Base-by-base conservation (phyloP, 768 basidiomycete species). In the Pisolithus tinctorius region DNA sequence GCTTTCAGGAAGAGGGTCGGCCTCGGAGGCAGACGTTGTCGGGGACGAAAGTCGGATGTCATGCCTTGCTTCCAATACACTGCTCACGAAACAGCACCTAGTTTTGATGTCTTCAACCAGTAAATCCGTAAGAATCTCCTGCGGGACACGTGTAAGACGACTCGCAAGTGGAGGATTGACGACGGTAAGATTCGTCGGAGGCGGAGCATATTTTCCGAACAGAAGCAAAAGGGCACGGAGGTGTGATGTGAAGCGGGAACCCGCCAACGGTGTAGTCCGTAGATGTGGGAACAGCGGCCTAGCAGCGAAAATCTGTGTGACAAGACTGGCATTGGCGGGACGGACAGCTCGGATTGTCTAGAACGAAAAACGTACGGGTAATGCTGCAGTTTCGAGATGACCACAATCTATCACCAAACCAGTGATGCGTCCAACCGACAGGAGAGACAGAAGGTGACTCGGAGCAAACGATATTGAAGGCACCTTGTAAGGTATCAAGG, bases 371-470 rank as follows among this genome's bases (percentile, higher is more conserved):
- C 88, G 49, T 59, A 95, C 95, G 0, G 96, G 93, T 20, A 97
- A 75, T 4, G 83, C 82, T 4, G 84, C 86, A 0, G 93, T 89
- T 66, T 98, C 96, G 4, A 95, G 76, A 64, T 95, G 85, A 1
- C 96, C 96, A 57, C 84, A 86, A 63, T 99, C 96, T 2, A 98
- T 71, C 1, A 98, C 95, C 13, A 99, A 79, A 6, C 95, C 96
- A 1, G 93, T 94, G 57, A 93, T 87, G 52, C 90, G 76, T 10
- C 96, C 96, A 6, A 84, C 82, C 2, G 93, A 84, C 54, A 96
- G 75, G 13, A 98, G 72, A 4, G 93, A 81, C 16, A 97, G 79
- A 0, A 98, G 71, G 59, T 91, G 91, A 50, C 90, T 86, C 14
- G 90, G 86, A 1, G 89, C 87, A 68, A 98, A 99, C 2, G 93